phyloP scores from a whole-genome alignment of 169 alveolate species.

The Besnoitia besnoiti region DNA sequence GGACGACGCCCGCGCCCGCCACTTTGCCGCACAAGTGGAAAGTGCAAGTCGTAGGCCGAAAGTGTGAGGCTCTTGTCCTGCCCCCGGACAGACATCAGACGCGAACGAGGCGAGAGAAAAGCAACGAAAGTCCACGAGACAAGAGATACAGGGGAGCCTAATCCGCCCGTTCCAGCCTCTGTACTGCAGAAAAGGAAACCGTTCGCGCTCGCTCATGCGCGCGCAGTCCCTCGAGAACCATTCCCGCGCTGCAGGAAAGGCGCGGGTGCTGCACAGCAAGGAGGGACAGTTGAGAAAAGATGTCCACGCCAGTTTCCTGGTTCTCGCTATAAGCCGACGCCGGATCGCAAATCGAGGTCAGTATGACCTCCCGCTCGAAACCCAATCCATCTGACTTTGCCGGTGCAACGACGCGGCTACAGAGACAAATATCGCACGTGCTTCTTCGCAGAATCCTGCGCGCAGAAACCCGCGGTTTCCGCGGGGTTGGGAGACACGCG shows the following conservation, averaged over 20 bases:
- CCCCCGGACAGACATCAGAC: too few species aligned
- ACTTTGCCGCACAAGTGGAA: not conserved
- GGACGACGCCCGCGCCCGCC: not conserved
- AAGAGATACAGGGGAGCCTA: not conserved
- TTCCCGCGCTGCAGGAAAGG: not conserved
- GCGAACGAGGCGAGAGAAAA: not conserved
- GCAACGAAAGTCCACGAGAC: not conserved
- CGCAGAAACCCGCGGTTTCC: too few species aligned
- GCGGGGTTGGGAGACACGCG: too few species aligned
- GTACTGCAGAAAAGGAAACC: not conserved
- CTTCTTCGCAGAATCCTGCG: too few species aligned
- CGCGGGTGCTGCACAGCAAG: not conserved
- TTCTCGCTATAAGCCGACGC: not conserved
- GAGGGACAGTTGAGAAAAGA: not conserved
- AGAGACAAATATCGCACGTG: too few species aligned
- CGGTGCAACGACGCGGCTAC: too few species aligned
- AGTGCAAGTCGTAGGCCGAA: too few species aligned
- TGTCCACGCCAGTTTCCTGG: not conserved
- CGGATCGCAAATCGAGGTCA: too few species aligned
- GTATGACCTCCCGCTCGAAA: too few species aligned
- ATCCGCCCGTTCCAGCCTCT: too few species aligned
- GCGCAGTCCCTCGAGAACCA: not conserved
- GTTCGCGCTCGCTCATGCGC: not conserved
- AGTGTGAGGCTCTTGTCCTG: too few species aligned
- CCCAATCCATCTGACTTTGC: too few species aligned